Evolutionary conservation across 2,329 filamentous ascomycete genomes (phyloP).

Genomic region (Fusarium equiseti): DNA sequence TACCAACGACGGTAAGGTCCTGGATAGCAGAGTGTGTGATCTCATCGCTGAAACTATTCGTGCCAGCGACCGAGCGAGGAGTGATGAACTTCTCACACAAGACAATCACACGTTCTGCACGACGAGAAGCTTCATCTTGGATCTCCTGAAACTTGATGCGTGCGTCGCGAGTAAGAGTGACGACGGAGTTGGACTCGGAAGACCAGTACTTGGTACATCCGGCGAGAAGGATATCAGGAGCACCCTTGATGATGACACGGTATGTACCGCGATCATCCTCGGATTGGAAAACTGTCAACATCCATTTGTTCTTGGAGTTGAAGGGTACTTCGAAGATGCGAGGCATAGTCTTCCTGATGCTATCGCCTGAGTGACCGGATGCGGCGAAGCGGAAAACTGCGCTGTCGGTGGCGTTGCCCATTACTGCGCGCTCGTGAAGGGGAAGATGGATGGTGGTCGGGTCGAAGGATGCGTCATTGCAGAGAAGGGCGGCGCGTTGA

Average conservation of each 20-base stretch:
- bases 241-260: conserved; percentile 65
- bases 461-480: conserved; percentile 60
- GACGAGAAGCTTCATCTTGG: conserved; percentile 56
- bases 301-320: conserved; percentile 65
- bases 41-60: conserved; percentile 65
- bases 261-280: conserved; percentile 48
- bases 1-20: conserved; percentile 62
- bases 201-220: conserved; percentile 55
- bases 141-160: conserved; percentile 51
- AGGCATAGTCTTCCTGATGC: conserved; percentile 32
- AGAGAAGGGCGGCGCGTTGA: conserved; percentile 46
- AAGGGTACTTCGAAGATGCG: conserved; percentile 59
- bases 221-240: conserved; percentile 62
- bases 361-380: conserved; percentile 34
- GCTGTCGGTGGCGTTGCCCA: conserved; percentile 59
- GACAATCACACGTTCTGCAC: conserved; percentile 59
- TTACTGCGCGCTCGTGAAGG: conserved; percentile 51
- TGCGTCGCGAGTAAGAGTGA: conserved; percentile 52
- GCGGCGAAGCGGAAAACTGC: conserved; percentile 58
- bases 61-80: conserved; percentile 47
- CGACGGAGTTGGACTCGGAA: conserved; percentile 46
- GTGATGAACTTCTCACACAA: conserved; percentile 55
- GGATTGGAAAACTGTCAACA: conserved; percentile 56
- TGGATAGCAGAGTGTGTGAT: conserved; percentile 55
- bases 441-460: conserved; percentile 53